phyloP scores from a whole-genome alignment of 1,284 basidiomycete species.

The Coriolopsis trogii region DNA sequence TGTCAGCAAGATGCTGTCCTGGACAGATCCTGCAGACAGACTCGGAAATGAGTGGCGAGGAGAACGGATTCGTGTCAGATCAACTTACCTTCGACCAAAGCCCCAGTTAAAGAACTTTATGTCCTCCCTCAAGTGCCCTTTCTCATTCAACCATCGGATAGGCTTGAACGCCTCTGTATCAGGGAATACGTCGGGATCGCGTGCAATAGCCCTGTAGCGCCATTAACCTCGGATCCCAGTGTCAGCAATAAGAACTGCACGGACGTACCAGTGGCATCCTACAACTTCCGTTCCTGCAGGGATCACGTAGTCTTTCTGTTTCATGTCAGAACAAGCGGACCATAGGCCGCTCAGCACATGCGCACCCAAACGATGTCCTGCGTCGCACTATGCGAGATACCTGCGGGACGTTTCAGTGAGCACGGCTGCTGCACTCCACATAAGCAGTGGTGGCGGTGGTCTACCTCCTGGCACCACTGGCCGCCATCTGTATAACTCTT shows the following conservation, averaged over 20 bases:
- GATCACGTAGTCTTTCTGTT: constrained; percentile 54
- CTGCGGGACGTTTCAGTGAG: constrained; percentile 28
- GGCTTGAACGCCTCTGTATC: constrained; percentile 63
- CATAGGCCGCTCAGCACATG: too few relatives aligned
- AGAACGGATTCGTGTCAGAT: too few relatives aligned
- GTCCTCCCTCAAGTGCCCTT: constrained; percentile 52
- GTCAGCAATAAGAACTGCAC: background rate
- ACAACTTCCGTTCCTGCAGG: constrained; percentile 60
- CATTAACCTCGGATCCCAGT: background rate
- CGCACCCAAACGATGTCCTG: constrained; percentile 62
- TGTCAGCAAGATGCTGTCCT: constrained; percentile 58
- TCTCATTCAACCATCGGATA: constrained; percentile 54
- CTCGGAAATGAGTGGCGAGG: too few relatives aligned
- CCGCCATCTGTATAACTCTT: constrained; percentile 66
- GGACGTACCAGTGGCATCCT: constrained; percentile 59
- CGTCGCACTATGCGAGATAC: constrained; percentile 59
- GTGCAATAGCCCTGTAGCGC: constrained; percentile 48
- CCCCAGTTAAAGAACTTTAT: constrained; percentile 57
- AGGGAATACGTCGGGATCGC: constrained; percentile 57
- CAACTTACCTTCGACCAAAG: constrained; percentile 61
- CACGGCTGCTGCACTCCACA: background rate
- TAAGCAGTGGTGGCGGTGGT: background rate
- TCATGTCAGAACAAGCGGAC: too few relatives aligned
- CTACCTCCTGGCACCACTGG: constrained; percentile 49
- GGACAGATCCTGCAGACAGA: constrained; percentile 52